Conservation (phyloP, 164 flowering plant genomes). For the Brasenia schreberi region DNA sequence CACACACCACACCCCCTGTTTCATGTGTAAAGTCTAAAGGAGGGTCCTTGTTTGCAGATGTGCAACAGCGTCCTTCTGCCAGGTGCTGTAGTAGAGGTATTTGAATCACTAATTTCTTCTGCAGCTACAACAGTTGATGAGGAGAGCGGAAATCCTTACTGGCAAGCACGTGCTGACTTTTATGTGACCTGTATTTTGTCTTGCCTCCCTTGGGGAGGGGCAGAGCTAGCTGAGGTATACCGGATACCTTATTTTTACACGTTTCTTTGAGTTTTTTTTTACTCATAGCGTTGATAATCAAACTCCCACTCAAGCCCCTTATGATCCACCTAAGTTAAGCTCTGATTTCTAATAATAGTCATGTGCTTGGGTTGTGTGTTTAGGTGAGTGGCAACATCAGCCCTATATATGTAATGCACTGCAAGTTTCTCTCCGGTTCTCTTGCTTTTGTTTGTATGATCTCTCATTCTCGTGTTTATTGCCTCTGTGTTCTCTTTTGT, state of each 20-base stretch:
- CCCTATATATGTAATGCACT: no score
- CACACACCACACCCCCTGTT: no score
- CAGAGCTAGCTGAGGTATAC: slow-evolving; percentile 75
- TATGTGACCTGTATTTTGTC: slow-evolving; percentile 78
- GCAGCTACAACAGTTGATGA: slow-evolving; percentile 95
- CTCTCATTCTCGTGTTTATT: no score
- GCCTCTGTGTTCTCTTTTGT: no score
- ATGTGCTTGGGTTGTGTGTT: no score
- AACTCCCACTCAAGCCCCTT: no score
- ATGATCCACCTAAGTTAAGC: no score
- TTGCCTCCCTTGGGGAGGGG: slow-evolving; percentile 97
- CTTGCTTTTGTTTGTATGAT: no score
- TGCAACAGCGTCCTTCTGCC: slow-evolving; percentile 89
- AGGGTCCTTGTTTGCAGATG: slow-evolving; percentile 35
- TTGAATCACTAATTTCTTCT: slow-evolving; percentile 79
- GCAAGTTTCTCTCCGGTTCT: no score
- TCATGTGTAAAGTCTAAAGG: neutral
- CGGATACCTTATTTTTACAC: neutral
- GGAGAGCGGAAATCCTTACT: slow-evolving; percentile 92
- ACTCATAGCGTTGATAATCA: neutral
- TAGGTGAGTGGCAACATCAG: no score
- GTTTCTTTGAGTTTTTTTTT: neutral
- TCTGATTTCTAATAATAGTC: no score
- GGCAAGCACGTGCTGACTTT: slow-evolving; percentile 97
- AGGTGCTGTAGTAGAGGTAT: slow-evolving; percentile 56